A percentile compares a stretch with the other conserved stretches of the same genome.
Evolutionary conservation across 2,329 filamentous ascomycete species (phyloP).

Genomic region (Neofusicoccum cordaticola): DNA sequence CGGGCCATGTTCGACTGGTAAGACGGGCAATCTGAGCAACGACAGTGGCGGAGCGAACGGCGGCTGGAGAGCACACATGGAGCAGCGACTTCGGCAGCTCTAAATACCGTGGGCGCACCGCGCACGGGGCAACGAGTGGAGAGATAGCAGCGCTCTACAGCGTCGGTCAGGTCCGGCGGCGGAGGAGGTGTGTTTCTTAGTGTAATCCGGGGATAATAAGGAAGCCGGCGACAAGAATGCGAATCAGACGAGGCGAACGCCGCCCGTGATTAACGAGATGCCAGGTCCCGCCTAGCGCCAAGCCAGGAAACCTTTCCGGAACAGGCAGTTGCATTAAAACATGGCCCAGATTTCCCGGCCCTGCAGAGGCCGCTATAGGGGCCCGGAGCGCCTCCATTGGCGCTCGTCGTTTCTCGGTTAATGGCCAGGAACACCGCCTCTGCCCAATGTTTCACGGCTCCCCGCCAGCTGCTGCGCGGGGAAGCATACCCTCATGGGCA

Average conservation of each 20-base stretch:
- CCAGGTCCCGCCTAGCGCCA: constrained; percentile 11
- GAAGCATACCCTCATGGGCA: neutral
- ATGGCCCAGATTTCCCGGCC: neutral
- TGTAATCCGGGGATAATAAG: neutral
- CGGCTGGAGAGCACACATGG: neutral
- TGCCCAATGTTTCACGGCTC: constrained; percentile 6
- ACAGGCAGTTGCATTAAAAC: neutral
- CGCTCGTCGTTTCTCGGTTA: neutral
- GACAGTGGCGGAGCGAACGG: neutral
- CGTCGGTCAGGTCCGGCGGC: constrained; percentile 7
- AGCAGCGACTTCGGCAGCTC: neutral
- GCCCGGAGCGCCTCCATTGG: neutral
- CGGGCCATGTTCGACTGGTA: neutral
- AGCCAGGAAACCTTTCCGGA: neutral
- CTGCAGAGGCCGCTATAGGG: neutral
- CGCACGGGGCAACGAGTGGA: neutral
- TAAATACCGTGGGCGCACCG: neutral
- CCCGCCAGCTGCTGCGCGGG: neutral
- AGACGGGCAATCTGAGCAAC: too few species aligned
- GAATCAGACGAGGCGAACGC: neutral
- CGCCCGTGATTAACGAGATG: neutral
- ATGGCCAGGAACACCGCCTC: neutral
- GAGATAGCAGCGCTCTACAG: neutral
- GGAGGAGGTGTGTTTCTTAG: neutral
- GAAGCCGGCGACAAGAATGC: neutral